These are phyloP conservation scores for Lachancea quebecensis DNA, from an alignment of 805 yeast genomes.

Conservation along the genomic window DNA sequence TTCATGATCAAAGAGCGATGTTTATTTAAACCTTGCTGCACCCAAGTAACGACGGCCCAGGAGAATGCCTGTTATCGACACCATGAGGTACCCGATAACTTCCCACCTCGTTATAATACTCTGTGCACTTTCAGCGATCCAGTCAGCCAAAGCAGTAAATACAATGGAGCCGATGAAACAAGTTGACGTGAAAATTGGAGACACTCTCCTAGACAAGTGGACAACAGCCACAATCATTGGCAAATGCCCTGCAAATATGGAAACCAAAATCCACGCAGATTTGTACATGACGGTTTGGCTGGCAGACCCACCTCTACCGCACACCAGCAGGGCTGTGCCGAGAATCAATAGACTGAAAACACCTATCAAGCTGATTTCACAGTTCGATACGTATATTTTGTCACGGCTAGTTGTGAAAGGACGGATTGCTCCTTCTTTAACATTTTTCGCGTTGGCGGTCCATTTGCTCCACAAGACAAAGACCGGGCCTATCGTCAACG, in stretches of 20 bases:
- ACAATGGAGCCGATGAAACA: conserved; percentile 24
- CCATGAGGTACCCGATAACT: conserved; percentile 25
- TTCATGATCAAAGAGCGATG: too few species aligned
- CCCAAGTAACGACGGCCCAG: conserved; percentile 14
- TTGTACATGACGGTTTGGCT: neutral
- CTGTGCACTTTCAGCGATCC: conserved; percentile 25
- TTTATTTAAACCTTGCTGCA: neutral
- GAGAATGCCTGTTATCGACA: conserved; percentile 21
- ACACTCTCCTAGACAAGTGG: conserved; percentile 18
- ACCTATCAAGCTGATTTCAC: conserved; percentile 17
- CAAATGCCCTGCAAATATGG: conserved; percentile 16
- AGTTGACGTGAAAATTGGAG: conserved; percentile 27
- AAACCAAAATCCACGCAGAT: conserved; percentile 2
- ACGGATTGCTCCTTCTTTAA: neutral
- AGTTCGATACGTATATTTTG: conserved; percentile 8
- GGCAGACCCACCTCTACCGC: neutral
- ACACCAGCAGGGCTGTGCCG: conserved; percentile 2
- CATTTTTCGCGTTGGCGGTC: conserved; percentile 11
- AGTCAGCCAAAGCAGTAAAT: conserved; percentile 25
- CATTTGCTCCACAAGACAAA: conserved; percentile 28
- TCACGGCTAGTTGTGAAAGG: neutral
- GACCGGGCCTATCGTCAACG: conserved; percentile 28
- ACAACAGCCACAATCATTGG: conserved; percentile 22
- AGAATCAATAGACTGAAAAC: conserved; percentile 11
- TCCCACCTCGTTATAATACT: conserved; percentile 30